Base-by-base conservation (phyloP, 2,329 filamentous ascomycete species). In the Pseudocercospora macadamiae region DNA sequence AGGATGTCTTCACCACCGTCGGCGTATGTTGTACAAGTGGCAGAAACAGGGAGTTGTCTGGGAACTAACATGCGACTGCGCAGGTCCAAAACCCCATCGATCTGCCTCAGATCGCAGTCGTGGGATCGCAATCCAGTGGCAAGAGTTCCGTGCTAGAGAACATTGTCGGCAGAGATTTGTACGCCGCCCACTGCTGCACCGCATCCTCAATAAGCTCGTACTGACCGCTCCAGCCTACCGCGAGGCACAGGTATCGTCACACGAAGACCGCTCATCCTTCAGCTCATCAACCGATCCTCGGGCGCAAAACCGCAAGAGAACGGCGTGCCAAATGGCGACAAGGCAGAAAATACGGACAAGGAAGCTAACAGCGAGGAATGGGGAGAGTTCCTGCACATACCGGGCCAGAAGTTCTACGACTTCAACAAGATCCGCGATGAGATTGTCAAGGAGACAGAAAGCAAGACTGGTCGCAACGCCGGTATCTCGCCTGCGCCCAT, bases 141-240 rank as follows among this genome's bases (percentile, higher is more conserved):
- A 99, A 99, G 87, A 97, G 92, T 83, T 99, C 95, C 16, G 95
- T 99, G 69, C 80, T 99, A 72, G 95, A 99, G 79, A 99, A 99
- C 74, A 99, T 99, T 72, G 95, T 99, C 58, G 95, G 95, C 60
- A 86, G 95, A 82, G 95, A 99, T 80, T 99, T 99, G 93, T 97
- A 83, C 81, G 91, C 83, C 59, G 26, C n/a, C 28, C 45, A 18
- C 7, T 18, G 28, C 12, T 32, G 28, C 28, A 49, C 30, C 12
- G 21, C 6, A 19, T 14, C 12, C 3, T 18, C 37, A 32, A 49
- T 9, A 32, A 16, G 6, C 34, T 36, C 45, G 52, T 54, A 57
- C 63, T 66, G 58, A 68, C 59, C 45, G 51, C 55, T 37, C 7
- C 72, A 97, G 93, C 80, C 82, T 99, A 73, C 95, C 95, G 70